A percentile compares a stretch with the other conserved stretches of the same genome.
phyloP scores from a whole-genome alignment of 495 filamentous ascomycete species.

The Neurospora tetraspora region DNA sequence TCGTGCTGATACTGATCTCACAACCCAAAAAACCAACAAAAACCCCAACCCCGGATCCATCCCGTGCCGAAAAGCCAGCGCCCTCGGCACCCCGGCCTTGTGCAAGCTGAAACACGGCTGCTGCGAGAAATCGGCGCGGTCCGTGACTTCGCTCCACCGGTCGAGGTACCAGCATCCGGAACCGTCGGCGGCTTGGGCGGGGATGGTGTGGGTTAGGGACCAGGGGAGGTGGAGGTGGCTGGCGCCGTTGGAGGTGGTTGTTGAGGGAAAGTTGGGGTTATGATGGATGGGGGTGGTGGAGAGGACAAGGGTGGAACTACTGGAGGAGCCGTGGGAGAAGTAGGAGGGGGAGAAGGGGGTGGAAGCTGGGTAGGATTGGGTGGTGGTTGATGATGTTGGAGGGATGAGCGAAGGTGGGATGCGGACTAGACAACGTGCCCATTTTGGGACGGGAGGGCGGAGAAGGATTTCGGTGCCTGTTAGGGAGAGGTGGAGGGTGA shows the following conservation, averaged over 20 bases:
- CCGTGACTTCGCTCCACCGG: not conserved
- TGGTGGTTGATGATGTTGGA: not conserved
- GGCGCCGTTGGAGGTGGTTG: not conserved
- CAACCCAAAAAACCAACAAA: constrained; percentile 2
- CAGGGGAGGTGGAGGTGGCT: not conserved
- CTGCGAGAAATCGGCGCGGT: not conserved
- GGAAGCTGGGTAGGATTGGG: not conserved
- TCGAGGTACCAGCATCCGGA: constrained; percentile 6
- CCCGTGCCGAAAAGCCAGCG: constrained; percentile 1
- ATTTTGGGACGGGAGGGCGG: constrained; percentile 1
- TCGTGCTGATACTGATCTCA: not conserved
- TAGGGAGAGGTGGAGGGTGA: not conserved
- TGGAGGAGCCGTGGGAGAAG: not conserved
- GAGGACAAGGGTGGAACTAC: not conserved
- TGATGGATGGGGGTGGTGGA: not conserved
- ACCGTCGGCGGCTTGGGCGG: not conserved
- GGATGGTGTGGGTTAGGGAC: constrained; percentile 5
- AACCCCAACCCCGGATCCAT: constrained; percentile 1
- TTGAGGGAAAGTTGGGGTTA: not conserved
- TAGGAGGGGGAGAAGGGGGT: not conserved
- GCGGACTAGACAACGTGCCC: constrained; percentile 3
- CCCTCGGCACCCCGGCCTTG: not conserved
- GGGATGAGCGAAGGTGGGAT: not conserved
- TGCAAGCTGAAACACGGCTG: constrained; percentile 5
- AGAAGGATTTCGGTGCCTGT: constrained; percentile 3